phyloP scores from a whole-genome alignment of 805 yeast genomes.

The Lipomyces lipofer region DNA sequence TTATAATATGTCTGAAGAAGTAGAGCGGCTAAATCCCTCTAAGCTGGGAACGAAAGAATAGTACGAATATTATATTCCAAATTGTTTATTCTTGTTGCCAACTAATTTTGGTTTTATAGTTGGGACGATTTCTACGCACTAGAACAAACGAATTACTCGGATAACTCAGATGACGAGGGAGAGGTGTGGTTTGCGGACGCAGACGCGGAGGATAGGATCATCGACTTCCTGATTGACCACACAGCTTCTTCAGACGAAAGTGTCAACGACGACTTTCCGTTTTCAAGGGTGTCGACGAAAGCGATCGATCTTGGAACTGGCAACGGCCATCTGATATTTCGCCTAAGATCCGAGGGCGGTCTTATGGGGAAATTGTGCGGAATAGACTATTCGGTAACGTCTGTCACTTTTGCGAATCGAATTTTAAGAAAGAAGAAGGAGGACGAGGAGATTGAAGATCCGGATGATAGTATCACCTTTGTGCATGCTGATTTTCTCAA shows the following conservation, averaged over 20 bases:
- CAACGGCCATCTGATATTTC: conserved; percentile 84
- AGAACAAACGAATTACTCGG: conserved; percentile 69
- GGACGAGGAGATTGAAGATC: conserved; percentile 38
- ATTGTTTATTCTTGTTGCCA: background rate
- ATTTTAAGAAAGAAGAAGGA: conserved; percentile 50
- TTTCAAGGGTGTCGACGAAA: conserved; percentile 9
- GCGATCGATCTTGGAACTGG: conserved; percentile 74
- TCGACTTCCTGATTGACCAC: conserved; percentile 64
- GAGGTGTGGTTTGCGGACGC: conserved; percentile 96
- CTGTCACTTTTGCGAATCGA: conserved; percentile 70
- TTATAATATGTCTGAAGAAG: conserved; percentile 17
- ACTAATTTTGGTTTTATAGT: conserved; percentile 34
- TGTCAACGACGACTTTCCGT: conserved; percentile 14
- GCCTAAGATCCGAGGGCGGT: conserved; percentile 62
- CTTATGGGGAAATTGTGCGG: conserved; percentile 60
- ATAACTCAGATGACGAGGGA: conserved; percentile 83
- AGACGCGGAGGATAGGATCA: conserved; percentile 85
- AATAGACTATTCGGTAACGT: conserved; percentile 79
- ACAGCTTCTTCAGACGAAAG: conserved; percentile 38
- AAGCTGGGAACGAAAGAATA: conserved; percentile 84
- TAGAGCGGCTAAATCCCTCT: conserved; percentile 60
- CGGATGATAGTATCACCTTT: conserved; percentile 47
- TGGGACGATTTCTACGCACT: conserved; percentile 86
- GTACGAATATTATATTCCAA: conserved; percentile 41
- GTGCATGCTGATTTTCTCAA: conserved; percentile 68